These are phyloP conservation scores for Polyporus arcularius DNA, from an alignment of 768 basidiomycete genomes.

Conservation along the genomic window DNA sequence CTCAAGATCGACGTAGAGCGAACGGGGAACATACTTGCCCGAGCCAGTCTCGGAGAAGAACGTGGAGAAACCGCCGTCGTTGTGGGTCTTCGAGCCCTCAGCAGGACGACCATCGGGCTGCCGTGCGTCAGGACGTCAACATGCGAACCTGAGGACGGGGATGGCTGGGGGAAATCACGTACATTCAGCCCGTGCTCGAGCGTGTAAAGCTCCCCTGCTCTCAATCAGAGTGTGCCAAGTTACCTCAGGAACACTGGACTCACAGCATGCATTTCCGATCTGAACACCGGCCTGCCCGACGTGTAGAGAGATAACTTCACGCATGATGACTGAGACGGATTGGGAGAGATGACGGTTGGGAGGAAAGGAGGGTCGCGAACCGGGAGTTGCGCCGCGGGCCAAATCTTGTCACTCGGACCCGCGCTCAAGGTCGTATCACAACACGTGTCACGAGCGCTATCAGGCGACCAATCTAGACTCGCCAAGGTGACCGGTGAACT, in stretches of 20 bases:
- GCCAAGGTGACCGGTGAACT: too few species aligned
- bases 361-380: constrained; percentile 10
- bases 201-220: constrained; percentile 93
- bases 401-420: background rate
- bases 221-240: constrained; percentile 3
- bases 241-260: constrained; percentile 34
- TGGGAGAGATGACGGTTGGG: constrained; percentile 15
- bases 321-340: constrained; percentile 49
- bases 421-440: background rate
- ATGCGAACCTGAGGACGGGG: background rate
- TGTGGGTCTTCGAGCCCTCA: constrained; percentile 50
- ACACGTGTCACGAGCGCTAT: background rate
- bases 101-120: constrained; percentile 91
- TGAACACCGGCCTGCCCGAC: constrained; percentile 97
- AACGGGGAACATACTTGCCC: constrained; percentile 95
- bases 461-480: too few species aligned
- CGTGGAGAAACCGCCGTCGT: constrained; percentile 89
- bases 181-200: constrained; percentile 96
- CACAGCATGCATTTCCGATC: constrained; percentile 95
- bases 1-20: constrained; percentile 95
- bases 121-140: constrained; percentile 3
- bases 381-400: constrained; percentile 13
- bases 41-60: constrained; percentile 96
- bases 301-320: constrained; percentile 95
- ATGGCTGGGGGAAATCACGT: constrained; percentile 12